Percentiles rank a stretch among this genome's conserved stretches.
These are phyloP conservation scores for Phytophthora boehmeriae DNA, from an alignment of 352 stramenopile species.

Conservation along the genomic window DNA sequence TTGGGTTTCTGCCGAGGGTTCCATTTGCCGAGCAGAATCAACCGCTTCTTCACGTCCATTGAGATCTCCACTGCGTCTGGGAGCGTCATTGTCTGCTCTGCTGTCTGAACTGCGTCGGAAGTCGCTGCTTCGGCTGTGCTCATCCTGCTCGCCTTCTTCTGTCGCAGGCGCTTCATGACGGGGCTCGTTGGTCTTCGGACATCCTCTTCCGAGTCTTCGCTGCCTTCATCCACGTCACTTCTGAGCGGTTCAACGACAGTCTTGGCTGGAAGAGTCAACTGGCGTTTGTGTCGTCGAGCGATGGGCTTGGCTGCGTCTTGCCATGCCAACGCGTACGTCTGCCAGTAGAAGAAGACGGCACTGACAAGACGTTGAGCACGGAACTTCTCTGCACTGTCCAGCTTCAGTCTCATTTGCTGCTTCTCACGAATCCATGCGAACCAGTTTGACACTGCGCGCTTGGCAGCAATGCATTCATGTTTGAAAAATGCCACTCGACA, in stretches of 20 bases:
- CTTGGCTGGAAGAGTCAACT: background rate
- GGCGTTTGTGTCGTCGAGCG: constrained; percentile 3
- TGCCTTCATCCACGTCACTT: background rate
- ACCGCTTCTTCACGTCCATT: constrained; percentile 63
- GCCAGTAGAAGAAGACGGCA: constrained; percentile 71
- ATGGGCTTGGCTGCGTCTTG: constrained; percentile 44
- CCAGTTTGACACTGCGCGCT: constrained; percentile 21
- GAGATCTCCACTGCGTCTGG: constrained; percentile 55
- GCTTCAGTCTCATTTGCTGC: constrained; percentile 15
- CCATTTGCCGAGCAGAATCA: constrained; percentile 61
- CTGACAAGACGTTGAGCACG: constrained; percentile 37
- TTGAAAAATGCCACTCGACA: constrained; percentile 9
- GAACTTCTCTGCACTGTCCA: constrained; percentile 32
- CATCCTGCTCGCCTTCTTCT: constrained; percentile 27
- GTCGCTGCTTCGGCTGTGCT: background rate
- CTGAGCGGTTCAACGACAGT: background rate
- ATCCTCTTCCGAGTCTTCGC: constrained; percentile 24
- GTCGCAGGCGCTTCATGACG: constrained; percentile 55
- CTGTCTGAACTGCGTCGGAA: background rate
- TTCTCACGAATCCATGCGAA: background rate
- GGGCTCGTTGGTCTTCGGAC: constrained; percentile 52
- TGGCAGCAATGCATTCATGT: constrained; percentile 3
- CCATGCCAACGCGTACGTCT: constrained; percentile 79
- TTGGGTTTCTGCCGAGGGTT: constrained; percentile 10
- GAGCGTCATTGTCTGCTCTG: constrained; percentile 17